Evolutionary conservation across 192 early-diverging fungal genomes (phyloP).

Genomic region (Allomyces macrogynus): DNA sequence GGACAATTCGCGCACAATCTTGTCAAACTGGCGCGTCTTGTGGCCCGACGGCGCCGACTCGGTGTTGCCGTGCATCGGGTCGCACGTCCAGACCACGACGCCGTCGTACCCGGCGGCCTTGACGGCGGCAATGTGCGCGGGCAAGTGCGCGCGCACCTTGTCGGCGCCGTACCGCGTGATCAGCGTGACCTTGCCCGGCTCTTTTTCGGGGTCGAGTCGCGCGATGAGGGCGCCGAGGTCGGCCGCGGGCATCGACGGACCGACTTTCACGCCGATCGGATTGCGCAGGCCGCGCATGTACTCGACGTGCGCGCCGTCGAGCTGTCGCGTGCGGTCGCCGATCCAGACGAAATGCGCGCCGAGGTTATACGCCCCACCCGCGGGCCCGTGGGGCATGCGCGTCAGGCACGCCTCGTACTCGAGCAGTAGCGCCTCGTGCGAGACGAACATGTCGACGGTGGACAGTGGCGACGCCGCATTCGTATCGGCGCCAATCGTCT

Average conservation of each 20-base stretch:
- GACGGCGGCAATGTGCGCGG: constrained; percentile 76
- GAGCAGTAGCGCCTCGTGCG: constrained; percentile 87
- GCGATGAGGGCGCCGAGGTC: constrained; percentile 71
- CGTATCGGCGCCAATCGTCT: constrained; percentile 70
- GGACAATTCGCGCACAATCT: constrained; percentile 73
- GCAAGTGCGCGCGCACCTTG: constrained; percentile 66
- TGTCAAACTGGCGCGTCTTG: constrained; percentile 78
- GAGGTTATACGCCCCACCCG: constrained; percentile 55
- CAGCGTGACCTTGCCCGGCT: constrained; percentile 78
- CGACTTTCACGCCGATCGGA: constrained; percentile 92
- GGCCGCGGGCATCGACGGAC: constrained; percentile 69
- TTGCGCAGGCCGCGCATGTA: constrained; percentile 92
- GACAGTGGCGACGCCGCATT: constrained; percentile 26
- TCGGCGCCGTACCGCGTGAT: constrained; percentile 88
- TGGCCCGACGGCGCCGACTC: constrained; percentile 55
- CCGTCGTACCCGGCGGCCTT: constrained; percentile 45
- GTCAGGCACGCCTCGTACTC: constrained; percentile 85
- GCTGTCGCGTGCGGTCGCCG: constrained; percentile 88
- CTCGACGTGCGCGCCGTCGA: constrained; percentile 87
- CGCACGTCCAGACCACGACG: constrained; percentile 82
- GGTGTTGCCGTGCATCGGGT: constrained; percentile 99
- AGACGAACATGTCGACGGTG: constrained; percentile 79
- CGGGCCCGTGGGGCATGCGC: too few relatives aligned
- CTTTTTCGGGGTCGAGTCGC: constrained; percentile 68
- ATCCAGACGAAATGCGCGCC: constrained; percentile 97